These are phyloP conservation scores for Escallonia rubra DNA, from an alignment of 129 eudicot genomes.

Conservation along the genomic window DNA sequence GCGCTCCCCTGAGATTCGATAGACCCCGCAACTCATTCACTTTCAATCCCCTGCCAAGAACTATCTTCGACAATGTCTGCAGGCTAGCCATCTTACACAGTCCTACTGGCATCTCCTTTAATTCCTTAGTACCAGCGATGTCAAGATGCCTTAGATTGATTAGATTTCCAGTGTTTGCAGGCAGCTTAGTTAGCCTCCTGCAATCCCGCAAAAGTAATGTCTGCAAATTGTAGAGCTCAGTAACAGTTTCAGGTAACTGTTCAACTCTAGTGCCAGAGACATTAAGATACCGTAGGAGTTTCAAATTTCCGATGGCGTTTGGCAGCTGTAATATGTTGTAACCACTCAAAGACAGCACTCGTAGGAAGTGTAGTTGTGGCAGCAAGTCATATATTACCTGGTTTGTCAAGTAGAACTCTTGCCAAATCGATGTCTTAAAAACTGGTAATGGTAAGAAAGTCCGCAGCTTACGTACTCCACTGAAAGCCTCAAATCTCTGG, in stretches of 20 bases:
- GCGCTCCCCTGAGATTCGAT: constrained; percentile 20
- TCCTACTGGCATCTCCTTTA: constrained; percentile 29
- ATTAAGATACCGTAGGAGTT: constrained; percentile 27
- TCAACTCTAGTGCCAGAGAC: constrained; percentile 13
- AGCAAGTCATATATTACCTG: constrained; percentile 16
- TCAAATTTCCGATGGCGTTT: constrained; percentile 16
- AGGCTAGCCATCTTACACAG: constrained; percentile 26
- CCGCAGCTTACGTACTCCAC: constrained; percentile 28
- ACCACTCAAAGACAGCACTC: constrained; percentile 12
- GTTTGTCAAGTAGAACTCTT: constrained; percentile 12
- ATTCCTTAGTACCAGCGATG: constrained; percentile 17
- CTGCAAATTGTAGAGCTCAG: constrained; percentile 20
- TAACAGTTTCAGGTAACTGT: constrained; percentile 16
- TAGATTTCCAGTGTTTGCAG: constrained; percentile 11
- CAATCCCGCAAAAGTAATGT: constrained; percentile 32
- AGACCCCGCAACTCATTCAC: constrained; percentile 25
- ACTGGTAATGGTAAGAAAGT: constrained; percentile 33
- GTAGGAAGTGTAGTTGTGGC: constrained; percentile 3
- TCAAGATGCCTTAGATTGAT: constrained; percentile 32
- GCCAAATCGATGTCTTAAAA: neutral
- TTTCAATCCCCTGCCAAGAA: constrained; percentile 23
- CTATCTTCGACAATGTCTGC: constrained; percentile 25
- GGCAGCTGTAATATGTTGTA: constrained; percentile 22
- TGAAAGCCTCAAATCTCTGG: constrained; percentile 16
- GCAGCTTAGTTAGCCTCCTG: constrained; percentile 14